Conservation (phyloP, 164 flowering plant genomes). For the Magnolia changhungtana region DNA sequence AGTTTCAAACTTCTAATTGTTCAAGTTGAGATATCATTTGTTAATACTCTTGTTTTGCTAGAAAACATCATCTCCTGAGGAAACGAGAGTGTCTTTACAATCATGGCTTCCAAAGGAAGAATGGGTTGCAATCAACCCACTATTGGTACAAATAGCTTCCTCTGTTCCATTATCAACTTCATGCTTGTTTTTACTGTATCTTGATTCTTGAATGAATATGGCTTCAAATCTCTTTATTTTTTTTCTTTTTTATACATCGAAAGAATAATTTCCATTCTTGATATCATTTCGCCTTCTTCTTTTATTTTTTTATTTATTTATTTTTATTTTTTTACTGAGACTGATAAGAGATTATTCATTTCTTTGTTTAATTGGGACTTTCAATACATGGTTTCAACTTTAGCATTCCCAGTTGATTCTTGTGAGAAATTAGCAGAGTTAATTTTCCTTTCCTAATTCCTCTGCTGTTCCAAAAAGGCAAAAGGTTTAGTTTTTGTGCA, state of each 20-base stretch:
- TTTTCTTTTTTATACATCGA: background rate
- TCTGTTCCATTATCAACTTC: background rate
- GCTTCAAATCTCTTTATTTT: background rate
- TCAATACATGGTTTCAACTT: background rate
- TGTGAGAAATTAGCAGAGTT: too few species aligned
- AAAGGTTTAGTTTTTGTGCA: too few species aligned
- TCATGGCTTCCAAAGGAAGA: constrained; percentile 96
- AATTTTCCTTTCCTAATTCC: too few species aligned
- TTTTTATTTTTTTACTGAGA: background rate
- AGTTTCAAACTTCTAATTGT: background rate
- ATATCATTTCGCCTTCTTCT: background rate
- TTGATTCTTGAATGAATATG: background rate
- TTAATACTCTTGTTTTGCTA: constrained; percentile 19
- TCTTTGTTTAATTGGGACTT: background rate
- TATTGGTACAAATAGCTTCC: constrained; percentile 53
- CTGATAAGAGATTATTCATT: background rate
- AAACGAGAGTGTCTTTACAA: constrained; percentile 82
- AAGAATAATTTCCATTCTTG: background rate
- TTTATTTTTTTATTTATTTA: too few species aligned
- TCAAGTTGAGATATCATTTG: background rate
- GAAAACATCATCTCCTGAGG: constrained; percentile 85
- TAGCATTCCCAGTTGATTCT: background rate
- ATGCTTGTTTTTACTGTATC: background rate
- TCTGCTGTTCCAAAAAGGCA: too few species aligned
- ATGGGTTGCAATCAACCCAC: constrained; percentile 93